phyloP scores from a whole-genome alignment of 163 green algal species.

The Scenedesmus sp. region DNA sequence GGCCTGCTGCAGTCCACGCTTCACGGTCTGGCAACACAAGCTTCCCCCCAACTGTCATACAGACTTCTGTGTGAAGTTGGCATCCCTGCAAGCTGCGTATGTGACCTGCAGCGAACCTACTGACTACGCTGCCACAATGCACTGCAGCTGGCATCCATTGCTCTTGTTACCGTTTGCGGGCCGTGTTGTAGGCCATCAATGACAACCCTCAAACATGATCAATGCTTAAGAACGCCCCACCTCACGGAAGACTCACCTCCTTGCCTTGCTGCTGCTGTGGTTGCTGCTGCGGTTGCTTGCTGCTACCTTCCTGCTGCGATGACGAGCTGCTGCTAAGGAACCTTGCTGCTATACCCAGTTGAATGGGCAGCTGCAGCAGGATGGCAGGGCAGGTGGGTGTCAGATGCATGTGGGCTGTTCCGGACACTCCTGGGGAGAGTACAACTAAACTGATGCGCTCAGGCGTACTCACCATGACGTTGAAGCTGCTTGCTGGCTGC shows the following conservation, averaged over 20 bases:
- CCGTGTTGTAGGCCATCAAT: no score
- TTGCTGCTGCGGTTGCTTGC: constrained; percentile 6
- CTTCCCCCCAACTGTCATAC: background rate
- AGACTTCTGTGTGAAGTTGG: background rate
- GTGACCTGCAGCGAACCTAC: background rate
- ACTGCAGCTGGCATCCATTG: background rate
- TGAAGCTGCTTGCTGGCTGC: constrained; percentile 19
- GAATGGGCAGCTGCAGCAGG: constrained; percentile 27
- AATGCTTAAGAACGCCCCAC: background rate
- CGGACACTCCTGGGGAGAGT: background rate
- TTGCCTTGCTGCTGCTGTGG: constrained; percentile 15
- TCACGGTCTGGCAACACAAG: background rate
- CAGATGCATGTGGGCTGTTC: background rate
- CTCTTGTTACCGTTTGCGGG: no score
- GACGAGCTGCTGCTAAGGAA: constrained; percentile 31
- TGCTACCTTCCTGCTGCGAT: background rate
- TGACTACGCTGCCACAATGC: background rate
- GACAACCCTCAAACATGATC: no score
- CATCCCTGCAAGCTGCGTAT: background rate
- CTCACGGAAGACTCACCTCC: background rate
- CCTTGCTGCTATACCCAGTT: constrained; percentile 42
- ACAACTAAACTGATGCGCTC: background rate
- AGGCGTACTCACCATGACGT: background rate
- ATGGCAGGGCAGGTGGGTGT: background rate
- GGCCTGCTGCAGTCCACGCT: background rate